Percentiles rank a stretch among this genome's conserved stretches.
phyloP scores from a whole-genome alignment of 2,329 filamentous ascomycete genomes.

The Penicillium oxalicum region DNA sequence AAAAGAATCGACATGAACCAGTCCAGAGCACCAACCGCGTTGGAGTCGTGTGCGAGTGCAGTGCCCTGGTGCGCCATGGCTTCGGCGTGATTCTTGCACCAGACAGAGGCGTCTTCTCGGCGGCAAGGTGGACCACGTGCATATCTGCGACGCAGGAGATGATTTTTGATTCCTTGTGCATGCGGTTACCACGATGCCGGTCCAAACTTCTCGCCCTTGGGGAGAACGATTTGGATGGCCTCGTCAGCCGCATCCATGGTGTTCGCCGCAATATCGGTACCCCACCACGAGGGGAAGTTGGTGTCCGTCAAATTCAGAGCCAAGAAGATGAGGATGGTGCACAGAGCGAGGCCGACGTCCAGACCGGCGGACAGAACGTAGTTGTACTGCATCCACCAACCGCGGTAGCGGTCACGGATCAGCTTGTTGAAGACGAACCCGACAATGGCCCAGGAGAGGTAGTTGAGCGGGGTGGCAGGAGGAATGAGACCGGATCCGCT shows the following conservation, averaged over 20 bases:
- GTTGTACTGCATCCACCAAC: conserved; percentile 75
- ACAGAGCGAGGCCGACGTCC: conserved; percentile 61
- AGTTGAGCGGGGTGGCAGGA: conserved; percentile 65
- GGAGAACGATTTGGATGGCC: conserved; percentile 52
- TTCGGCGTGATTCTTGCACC: too few relatives aligned
- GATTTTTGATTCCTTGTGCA: too few relatives aligned
- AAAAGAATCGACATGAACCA: too few relatives aligned
- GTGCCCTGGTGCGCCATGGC: too few relatives aligned
- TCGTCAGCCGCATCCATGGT: conserved; percentile 59
- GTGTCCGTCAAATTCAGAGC: conserved; percentile 57
- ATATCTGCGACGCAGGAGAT: too few relatives aligned
- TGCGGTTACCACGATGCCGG: conserved; percentile 35
- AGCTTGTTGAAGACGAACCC: conserved; percentile 64
- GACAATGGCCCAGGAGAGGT: conserved; percentile 63
- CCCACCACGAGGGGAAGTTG: conserved; percentile 60
- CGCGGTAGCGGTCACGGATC: conserved; percentile 58
- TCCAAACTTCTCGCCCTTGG: conserved; percentile 56
- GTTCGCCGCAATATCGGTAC: conserved; percentile 52
- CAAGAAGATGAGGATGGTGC: conserved; percentile 65
- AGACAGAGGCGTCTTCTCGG: too few relatives aligned
- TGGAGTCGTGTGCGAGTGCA: too few relatives aligned
- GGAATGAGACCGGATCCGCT: conserved; percentile 59
- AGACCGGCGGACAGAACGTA: conserved; percentile 67
- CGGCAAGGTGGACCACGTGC: too few relatives aligned
- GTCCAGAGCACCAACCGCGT: too few relatives aligned